Evolutionary conservation across 768 basidiomycete species (phyloP), one percentile per base, ranked within the genome.

Genomic region (Lactarius trivialis): DNA sequence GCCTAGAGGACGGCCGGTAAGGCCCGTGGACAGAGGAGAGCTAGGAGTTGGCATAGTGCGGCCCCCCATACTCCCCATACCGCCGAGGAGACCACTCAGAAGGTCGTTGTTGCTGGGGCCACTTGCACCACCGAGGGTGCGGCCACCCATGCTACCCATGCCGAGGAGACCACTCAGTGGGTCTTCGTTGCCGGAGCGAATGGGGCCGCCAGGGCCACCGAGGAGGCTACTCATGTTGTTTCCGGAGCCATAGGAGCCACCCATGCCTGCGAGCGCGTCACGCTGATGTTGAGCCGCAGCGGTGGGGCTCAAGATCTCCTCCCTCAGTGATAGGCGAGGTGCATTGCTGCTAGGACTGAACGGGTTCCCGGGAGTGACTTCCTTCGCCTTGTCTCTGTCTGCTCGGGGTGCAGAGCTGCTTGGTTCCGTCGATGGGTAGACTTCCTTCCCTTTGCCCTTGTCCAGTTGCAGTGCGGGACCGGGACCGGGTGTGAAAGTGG

Each of bases 251-350:
- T 9, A n/a, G 19, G 9, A 36, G 14, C 36, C 4, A 12, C 36
- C 36, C 7, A 36, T 11, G 5, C 28, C 34, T 1, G 45, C 36
- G 11, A 59, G 45, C 17, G 21, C 53, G 30, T 36, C 21, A 15
- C 26, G 37, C 30, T 58, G 15, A 49, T 56, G 51, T n/a, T 62
- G 41, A 19, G 56, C 61, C 0, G 39, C 58, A 28, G 34, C 48
- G 39, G 52, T 58, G 7, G 58, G 58, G 45, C 48, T 63, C 26
- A 59, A 17, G 32, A 63, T 55, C 45, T 63, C 58, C 8, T 59
- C 62, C 12, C 24, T 4, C 11, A 12, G 11, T 45, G 43, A 45
- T 5, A 12, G 30, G 19, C 37, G 41, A 30, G 8, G 50, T 12
- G 39, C 24, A 30, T 12, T 11, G 26, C 24, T 17, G 14, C 41